Conservation (phyloP, 2,329 filamentous ascomycete genomes). For the Penicillium sp. region DNA sequence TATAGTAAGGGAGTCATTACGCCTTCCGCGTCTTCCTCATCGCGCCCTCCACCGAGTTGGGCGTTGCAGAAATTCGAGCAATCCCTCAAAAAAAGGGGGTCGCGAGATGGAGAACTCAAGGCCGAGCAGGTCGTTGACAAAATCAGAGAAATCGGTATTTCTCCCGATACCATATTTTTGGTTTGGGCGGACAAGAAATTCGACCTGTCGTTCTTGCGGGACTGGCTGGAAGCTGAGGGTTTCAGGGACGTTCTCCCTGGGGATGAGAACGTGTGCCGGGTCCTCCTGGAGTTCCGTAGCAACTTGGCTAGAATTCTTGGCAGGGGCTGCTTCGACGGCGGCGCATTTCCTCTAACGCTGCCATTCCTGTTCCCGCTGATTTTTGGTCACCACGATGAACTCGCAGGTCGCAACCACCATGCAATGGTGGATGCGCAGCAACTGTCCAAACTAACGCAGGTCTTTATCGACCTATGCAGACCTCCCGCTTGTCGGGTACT, state of each 20-base stretch:
- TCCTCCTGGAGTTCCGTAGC: not conserved
- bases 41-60: too few species aligned
- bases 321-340: not conserved
- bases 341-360: not conserved
- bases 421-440: conserved; percentile 2
- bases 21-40: not conserved
- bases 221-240: not conserved
- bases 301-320: conserved; percentile 1
- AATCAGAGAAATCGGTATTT: not conserved
- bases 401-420: conserved; percentile 1
- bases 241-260: not conserved
- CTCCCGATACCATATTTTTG: not conserved
- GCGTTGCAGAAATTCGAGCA: too few species aligned
- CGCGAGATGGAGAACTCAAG: not conserved
- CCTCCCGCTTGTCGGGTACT: not conserved
- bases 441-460: not conserved
- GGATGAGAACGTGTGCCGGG: not conserved
- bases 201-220: not conserved
- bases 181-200: not conserved
- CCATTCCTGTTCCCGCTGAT: not conserved
- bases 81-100: too few species aligned
- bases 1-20: not conserved
- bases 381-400: not conserved
- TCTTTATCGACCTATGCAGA: conserved; percentile 1
- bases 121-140: not conserved